Base-by-base conservation (phyloP, 108 stramenopile species). In the Cyclotella distinguenda region DNA sequence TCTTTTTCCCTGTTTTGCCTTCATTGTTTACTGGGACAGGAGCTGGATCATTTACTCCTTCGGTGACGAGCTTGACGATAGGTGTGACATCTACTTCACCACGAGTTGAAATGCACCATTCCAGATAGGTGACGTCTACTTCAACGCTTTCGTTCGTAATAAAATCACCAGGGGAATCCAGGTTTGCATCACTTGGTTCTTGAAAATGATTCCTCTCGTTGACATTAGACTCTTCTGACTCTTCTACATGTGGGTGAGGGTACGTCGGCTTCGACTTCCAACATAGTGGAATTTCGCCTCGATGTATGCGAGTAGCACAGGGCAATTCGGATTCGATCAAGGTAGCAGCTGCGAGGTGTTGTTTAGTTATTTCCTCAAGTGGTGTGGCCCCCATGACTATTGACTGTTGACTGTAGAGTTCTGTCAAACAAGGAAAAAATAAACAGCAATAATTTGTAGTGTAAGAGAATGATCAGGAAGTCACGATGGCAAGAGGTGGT, bases 321-420 rank as follows among this genome's bases (percentile, higher is more conserved):
- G 79, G 71, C 79, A 82, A 54, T 10, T 66, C 53, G 19, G 70
- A 56, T 13, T 75, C 47, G 16, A 93, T 60, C 18, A 89, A 31
- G 4, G 19, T 21, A 19, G 71, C 34, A 11, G 91, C 91, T 40
- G 78, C 82, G 4, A 56, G 47, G 64, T 93, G 88, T 58, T 93
- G 91, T 32, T 77, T 80, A 15, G 71, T 82, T 30, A 93, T 90
- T 71, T 87, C 82, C 77, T 89, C 91, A 3, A 76, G 68, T 18
- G 90, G 72, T 13, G 90, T 81, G 9, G 77, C 70, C 46, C 74
- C 79, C 89, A 90, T 90, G 58, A 28, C 16, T 34, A 2, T 34
- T 35, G n/a, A n/a, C n/a, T n/a, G n/a, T n/a, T n/a, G n/a, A n/a
- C n/a, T n/a, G n/a, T n/a, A n/a, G n/a, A n/a, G n/a, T n/a, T n/a